Evolutionary conservation across 2,329 filamentous ascomycete genomes (phyloP).

Genomic region (Monilinia aucupariae): DNA sequence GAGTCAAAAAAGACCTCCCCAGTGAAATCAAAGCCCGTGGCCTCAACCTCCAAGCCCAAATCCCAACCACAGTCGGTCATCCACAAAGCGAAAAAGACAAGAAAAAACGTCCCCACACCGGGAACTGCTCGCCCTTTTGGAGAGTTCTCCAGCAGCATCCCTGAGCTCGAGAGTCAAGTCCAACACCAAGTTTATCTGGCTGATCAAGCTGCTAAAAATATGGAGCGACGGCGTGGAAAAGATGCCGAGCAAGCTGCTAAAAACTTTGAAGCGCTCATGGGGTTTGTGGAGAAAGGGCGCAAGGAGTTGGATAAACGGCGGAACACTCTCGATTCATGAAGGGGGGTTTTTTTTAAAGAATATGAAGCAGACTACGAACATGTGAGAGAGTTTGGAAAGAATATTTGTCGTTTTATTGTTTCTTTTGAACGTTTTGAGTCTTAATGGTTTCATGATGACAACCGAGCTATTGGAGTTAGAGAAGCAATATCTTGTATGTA

Average conservation of each 20-base stretch:
- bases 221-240: neutral
- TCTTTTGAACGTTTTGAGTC: neutral
- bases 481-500: neutral
- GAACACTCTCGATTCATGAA: neutral
- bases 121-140: neutral
- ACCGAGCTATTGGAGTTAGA: neutral
- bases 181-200: neutral
- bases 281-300: neutral
- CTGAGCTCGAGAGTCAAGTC: neutral
- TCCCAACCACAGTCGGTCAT: neutral
- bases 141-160: neutral
- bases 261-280: conserved; percentile 2
- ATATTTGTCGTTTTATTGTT: neutral
- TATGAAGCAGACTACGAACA: neutral
- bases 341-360: too few species aligned
- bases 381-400: neutral
- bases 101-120: neutral
- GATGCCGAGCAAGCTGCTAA: neutral
- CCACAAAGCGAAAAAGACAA: neutral
- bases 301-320: neutral
- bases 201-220: neutral
- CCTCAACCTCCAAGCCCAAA: neutral
- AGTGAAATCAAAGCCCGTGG: neutral
- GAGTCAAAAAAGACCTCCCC: neutral
- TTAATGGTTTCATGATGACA: neutral